Evolutionary conservation across 768 basidiomycete genomes (phyloP).

Genomic region (Xerocomellus amylosporus): DNA sequence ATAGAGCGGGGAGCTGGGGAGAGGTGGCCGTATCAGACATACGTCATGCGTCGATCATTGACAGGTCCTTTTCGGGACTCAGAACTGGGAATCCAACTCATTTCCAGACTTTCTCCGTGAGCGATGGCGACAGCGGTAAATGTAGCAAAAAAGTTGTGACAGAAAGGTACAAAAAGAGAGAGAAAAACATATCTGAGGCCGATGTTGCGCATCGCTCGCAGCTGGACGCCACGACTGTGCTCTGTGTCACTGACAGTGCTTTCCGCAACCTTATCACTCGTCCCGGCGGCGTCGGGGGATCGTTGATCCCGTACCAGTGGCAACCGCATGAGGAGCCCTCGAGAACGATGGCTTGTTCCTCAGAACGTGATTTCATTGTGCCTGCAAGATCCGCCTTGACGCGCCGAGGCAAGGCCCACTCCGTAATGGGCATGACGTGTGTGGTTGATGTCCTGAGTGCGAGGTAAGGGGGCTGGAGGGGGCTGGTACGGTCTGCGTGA

Average conservation of each 20-base stretch:
- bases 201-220: neutral
- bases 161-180: conserved; percentile 1
- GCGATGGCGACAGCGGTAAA: neutral
- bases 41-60: conserved; percentile 31
- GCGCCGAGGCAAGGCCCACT: neutral
- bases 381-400: conserved; percentile 19
- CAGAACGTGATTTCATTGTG: neutral
- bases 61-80: conserved; percentile 22
- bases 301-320: conserved; percentile 1
- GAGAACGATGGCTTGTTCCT: neutral
- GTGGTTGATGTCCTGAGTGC: conserved; percentile 8
- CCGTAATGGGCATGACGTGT: neutral
- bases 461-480: conserved; percentile 4
- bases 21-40: conserved; percentile 14
- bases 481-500: neutral
- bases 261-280: conserved; percentile 8
- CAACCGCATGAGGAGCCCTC: neutral
- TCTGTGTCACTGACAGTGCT: conserved; percentile 3
- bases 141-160: neutral
- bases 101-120: neutral
- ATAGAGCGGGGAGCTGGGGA: conserved; percentile 11
- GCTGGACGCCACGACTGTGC: conserved; percentile 16
- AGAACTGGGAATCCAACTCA: neutral
- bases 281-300: conserved; percentile 15
- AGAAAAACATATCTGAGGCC: neutral